phyloP scores from a whole-genome alignment of 352 stramenopile genomes.

The Vaucheria bursata region DNA sequence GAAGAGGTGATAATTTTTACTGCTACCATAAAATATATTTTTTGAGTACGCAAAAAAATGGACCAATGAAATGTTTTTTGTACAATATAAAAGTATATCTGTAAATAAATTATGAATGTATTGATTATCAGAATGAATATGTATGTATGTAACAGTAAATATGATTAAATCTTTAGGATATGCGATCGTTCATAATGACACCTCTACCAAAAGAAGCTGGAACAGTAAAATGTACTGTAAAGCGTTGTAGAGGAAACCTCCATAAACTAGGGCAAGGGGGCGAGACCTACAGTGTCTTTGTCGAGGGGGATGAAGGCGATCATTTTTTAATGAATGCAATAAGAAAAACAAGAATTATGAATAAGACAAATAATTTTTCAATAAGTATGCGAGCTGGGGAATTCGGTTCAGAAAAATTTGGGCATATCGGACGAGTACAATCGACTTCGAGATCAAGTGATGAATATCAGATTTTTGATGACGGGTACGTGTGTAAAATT shows the following conservation, averaged over 20 bases:
- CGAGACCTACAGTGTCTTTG: slow-evolving; percentile 34
- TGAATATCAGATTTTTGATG: slow-evolving; percentile 36
- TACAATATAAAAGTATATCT: too few relatives aligned
- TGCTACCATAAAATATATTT: too few relatives aligned
- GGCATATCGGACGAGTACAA: slow-evolving; percentile 10
- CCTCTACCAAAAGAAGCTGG: slow-evolving; percentile 11
- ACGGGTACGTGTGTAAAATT: not conserved
- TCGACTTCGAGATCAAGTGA: slow-evolving; percentile 22
- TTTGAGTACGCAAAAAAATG: too few relatives aligned
- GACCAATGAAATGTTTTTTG: too few relatives aligned
- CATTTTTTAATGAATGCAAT: too few relatives aligned
- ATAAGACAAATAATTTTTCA: not conserved
- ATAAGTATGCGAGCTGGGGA: slow-evolving; percentile 1
- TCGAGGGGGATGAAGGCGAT: slow-evolving; percentile 11
- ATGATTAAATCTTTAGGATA: slow-evolving; percentile 11
- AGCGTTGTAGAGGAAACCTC: slow-evolving; percentile 11
- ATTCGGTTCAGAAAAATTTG: too few relatives aligned
- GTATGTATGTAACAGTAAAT: too few relatives aligned
- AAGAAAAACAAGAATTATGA: not conserved
- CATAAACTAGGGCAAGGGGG: slow-evolving; percentile 23
- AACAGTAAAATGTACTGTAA: slow-evolving; percentile 33
- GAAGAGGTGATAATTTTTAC: too few relatives aligned
- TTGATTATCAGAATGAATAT: too few relatives aligned
- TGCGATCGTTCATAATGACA: slow-evolving; percentile 25
- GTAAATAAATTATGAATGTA: too few relatives aligned